Evolutionary conservation across 2,329 filamentous ascomycete genomes (phyloP).

Genomic region (Trichoderma koningii): DNA sequence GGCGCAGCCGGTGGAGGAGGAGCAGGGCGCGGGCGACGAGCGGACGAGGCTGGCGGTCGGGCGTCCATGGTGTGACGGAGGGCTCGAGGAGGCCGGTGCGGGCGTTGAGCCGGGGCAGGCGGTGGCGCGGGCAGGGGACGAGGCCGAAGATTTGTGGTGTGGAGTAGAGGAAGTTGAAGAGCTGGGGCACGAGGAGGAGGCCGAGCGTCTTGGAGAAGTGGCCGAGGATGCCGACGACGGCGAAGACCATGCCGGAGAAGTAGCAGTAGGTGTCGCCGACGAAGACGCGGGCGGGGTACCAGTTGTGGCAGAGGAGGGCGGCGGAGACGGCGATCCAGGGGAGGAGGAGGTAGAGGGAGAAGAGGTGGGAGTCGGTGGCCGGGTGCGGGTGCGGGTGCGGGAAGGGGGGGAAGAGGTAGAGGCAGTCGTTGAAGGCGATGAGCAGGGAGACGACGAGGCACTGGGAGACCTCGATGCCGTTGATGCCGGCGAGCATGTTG

Average conservation of each 20-base stretch:
- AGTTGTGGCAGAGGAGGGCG: conserved; percentile 87
- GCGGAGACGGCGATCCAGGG: conserved; percentile 92
- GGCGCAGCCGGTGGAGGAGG: conserved; percentile 65
- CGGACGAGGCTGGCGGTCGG: conserved; percentile 66
- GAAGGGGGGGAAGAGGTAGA: conserved; percentile 73
- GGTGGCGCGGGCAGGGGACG: conserved; percentile 89
- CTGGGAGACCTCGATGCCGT: conserved; percentile 95
- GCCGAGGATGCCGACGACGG: conserved; percentile 91
- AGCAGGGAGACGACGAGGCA: conserved; percentile 86
- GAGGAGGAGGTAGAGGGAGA: conserved; percentile 91
- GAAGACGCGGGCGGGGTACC: conserved; percentile 93
- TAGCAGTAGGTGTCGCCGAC: conserved; percentile 99
- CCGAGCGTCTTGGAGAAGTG: conserved; percentile 98
- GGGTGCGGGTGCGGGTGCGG: conserved; percentile 78
- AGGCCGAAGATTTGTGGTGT: conserved; percentile 87
- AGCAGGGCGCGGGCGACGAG: conserved; percentile 65
- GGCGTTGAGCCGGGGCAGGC: conserved; percentile 85
- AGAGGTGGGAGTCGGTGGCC: conserved; percentile 91
- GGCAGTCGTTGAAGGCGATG: conserved; percentile 79
- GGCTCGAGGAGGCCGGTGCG: conserved; percentile 83
- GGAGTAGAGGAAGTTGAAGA: conserved; percentile 96
- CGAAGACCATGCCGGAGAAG: conserved; percentile 98
- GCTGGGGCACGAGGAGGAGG: conserved; percentile 86
- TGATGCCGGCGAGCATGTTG: conserved; percentile 99
- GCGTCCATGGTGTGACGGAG: conserved; percentile 74